Evolutionary conservation across 2,329 filamentous ascomycete genomes (phyloP), one percentile per base, ranked within the genome.

Genomic region (Cadophora sp.): DNA sequence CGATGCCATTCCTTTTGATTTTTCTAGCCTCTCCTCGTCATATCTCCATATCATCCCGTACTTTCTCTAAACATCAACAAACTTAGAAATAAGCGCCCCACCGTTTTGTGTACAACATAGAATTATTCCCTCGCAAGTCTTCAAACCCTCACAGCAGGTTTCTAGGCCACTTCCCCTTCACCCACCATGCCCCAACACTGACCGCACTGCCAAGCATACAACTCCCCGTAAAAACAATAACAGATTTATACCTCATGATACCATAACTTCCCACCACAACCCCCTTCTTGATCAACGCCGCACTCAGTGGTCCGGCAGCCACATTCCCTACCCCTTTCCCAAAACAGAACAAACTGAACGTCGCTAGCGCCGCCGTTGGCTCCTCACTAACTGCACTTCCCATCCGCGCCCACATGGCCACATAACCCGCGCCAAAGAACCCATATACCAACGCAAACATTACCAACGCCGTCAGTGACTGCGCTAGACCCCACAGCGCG

Each of bases 381-480:
- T 77, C 76, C 22, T 74, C 69, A 41, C 68, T 74, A 8, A 79
- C 73, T 0, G 72, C 73, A 0, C 68, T 73, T 9, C 74, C 74
- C 76, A 79, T 79, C 14, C 78, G 75, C 6, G 74, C 78, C 80
- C 84, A 84, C 0, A 83, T 85, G 1, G 83, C 80, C 45, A 79
- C 83, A 69, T 83, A 87, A 0, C 82, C 83, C 24, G 82, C 80
- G 0, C 82, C 83, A 66, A 87, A 87, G 77, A 87, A 86, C 6
- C 85, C 85, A 73, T 84, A 88, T 0, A 81, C 76, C 2, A 85
- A 71, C 0, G 81, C 79, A 72, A 87, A 88, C 0, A 82, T 68
- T 0, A 83, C 75, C 2, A 88, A 76, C 1, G 83, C 68, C 0
- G 79, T 79, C 5, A 84, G 75, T 0, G 80, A 78, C 4, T 79